Evolutionary conservation across 148 eudicot species (phyloP).

Genomic region (Vaccinium vitisidaea): DNA sequence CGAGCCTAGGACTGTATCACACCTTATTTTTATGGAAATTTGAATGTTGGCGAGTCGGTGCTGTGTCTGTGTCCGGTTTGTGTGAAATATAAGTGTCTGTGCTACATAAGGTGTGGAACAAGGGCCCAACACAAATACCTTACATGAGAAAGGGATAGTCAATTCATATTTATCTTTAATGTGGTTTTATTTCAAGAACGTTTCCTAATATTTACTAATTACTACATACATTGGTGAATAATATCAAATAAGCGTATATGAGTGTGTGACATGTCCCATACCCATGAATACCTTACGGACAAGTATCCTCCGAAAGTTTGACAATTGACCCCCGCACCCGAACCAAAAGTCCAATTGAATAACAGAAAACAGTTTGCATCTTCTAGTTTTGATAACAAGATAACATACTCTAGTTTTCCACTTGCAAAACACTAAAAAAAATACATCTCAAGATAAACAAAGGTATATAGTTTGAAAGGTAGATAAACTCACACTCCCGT

Average conservation of each 20-base stretch:
- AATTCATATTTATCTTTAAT: not conserved
- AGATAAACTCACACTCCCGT: constrained; percentile 46
- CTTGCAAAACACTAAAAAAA: not conserved
- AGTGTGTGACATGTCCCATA: not conserved
- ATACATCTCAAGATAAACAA: not conserved
- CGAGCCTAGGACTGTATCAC: not conserved
- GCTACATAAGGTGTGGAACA: not conserved
- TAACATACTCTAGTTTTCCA: not conserved
- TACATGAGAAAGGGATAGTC: not conserved
- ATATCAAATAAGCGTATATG: not conserved
- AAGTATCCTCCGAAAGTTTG: not conserved
- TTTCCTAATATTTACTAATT: not conserved
- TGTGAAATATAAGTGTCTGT: too few relatives aligned
- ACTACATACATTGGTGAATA: not conserved
- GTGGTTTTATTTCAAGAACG: not conserved
- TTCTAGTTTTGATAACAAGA: not conserved
- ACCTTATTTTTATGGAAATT: not conserved
- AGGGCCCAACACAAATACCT: not conserved
- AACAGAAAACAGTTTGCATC: not conserved
- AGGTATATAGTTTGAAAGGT: not conserved
- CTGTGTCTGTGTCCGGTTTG: not conserved
- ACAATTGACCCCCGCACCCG: not conserved
- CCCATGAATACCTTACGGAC: not conserved
- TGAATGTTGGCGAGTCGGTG: not conserved
- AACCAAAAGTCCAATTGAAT: not conserved